A percentile compares a stretch with the other conserved stretches of the same genome.
phyloP scores from a whole-genome alignment of 163 green algal species.

The Coccomyxa subellipsoidea region DNA sequence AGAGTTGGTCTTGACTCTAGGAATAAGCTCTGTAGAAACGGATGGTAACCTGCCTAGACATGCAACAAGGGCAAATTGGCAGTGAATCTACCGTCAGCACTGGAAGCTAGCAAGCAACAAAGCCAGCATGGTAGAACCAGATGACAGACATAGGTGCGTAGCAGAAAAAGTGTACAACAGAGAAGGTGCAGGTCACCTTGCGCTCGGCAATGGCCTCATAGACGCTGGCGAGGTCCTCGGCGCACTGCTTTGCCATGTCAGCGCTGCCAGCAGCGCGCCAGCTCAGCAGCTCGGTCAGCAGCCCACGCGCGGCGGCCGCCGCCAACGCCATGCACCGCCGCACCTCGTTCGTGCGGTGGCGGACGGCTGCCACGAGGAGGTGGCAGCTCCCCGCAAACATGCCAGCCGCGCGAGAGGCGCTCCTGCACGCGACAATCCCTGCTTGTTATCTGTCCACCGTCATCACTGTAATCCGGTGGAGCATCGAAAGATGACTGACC shows the following conservation, averaged over 20 bases:
- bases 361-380: slow-evolving; percentile 31
- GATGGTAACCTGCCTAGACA: too few relatives aligned
- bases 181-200: slow-evolving; percentile 24
- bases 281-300: slow-evolving; percentile 29
- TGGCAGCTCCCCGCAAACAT: slow-evolving; percentile 30
- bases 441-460: too few relatives aligned
- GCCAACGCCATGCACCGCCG: slow-evolving; percentile 37
- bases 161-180: background rate
- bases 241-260: slow-evolving; percentile 8
- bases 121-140: too few relatives aligned
- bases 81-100: too few relatives aligned
- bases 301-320: slow-evolving; percentile 25
- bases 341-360: slow-evolving; percentile 31
- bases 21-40: too few relatives aligned
- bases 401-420: background rate
- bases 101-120: too few relatives aligned
- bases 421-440: background rate
- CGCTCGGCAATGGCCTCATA: slow-evolving; percentile 28
- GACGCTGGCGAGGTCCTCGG: slow-evolving; percentile 27
- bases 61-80: too few relatives aligned
- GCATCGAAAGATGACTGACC: too few relatives aligned
- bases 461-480: too few relatives aligned
- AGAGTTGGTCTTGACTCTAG: too few relatives aligned
- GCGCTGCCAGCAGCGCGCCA: background rate
- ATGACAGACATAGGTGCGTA: background rate